phyloP scores from a whole-genome alignment of 805 yeast species.

The Zygosaccharomyces gambellarensis region DNA sequence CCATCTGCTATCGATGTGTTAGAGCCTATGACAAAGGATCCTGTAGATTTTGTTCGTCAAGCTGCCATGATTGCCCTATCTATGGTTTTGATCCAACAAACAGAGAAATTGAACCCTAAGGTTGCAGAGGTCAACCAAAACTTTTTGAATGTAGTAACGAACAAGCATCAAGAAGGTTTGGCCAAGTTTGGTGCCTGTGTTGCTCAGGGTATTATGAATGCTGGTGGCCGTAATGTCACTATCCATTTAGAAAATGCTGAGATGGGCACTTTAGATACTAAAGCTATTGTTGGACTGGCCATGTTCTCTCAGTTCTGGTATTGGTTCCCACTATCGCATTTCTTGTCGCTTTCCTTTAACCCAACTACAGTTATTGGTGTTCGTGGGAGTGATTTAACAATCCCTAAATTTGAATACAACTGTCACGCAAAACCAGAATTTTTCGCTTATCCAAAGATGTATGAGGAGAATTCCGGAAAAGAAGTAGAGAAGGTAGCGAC shows the following conservation, averaged over 20 bases:
- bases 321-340: conserved; percentile 97
- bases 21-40: conserved; percentile 87
- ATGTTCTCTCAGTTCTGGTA: conserved; percentile 94
- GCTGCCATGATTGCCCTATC: conserved; percentile 92
- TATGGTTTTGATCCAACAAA: conserved; percentile 85
- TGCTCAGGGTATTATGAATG: conserved; percentile 96
- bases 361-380: conserved; percentile 91
- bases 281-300: conserved; percentile 87
- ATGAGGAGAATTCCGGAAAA: conserved; percentile 71
- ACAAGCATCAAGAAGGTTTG: conserved; percentile 92
- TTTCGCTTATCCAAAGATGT: conserved; percentile 87
- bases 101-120: conserved; percentile 75
- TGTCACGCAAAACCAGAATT: conserved; percentile 76
- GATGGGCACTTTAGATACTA: conserved; percentile 84
- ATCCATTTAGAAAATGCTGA: conserved; percentile 83
- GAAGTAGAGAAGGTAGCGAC: conserved; percentile 86
- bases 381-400: conserved; percentile 67
- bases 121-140: conserved; percentile 71
- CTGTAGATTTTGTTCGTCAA: conserved; percentile 96
- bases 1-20: conserved; percentile 86
- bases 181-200: conserved; percentile 97
- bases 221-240: conserved; percentile 97
- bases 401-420: conserved; percentile 75
- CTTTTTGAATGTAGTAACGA: conserved; percentile 68
- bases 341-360: conserved; percentile 82